Evolutionary conservation across 2,329 filamentous ascomycete genomes (phyloP), one percentile per base, ranked within the genome.

Genomic region (Chaetomium sp.): DNA sequence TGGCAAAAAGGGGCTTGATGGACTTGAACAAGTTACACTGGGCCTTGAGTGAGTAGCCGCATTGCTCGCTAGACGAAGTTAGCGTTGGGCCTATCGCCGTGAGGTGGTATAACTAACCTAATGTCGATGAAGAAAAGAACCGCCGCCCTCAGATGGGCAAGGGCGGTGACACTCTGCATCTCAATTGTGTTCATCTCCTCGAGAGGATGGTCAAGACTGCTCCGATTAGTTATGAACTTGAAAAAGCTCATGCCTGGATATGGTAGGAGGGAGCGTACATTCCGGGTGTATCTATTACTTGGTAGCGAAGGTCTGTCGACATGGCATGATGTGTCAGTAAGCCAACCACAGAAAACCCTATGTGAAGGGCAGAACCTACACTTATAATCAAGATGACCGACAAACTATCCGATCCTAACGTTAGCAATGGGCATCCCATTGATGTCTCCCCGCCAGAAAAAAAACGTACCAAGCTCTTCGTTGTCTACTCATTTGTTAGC

Each of bases 121-220:
- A 65, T 65, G 52, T 65, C 63, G 38, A 65, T 64, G 42, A 65
- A 65, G 58, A 64, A 65, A 45, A 97, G 79, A 62, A 99, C 95
- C 55, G 92, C 92, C 43, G 91, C 95, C 66, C 92, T 84, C 69
- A 99, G 79, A 77, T 99, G 95, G 51, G 94, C 94, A 75, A 99
- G 96, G 9, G 95, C 94, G 14, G 92, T 97, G 64, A 99, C 96
- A 59, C 88, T 88, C 78, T 97, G 94, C 90, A 97, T 97, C 75
- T 99, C 94, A 69, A 99, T 99, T 3, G 94, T 97, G 76, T 96
- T 96, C 94, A 97, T 99, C 76, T 97, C 94, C 74, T 97, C 94
- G 7, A 99, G 83, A 38, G 92, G 91, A 71, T 99, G 94, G 66
- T 99, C 94, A 59, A 99, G 77, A 64, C 56, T 62, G 36, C 14